A percentile compares a stretch with the other conserved stretches of the same genome.
These are phyloP conservation scores for Papiliotrema flavescens DNA, from an alignment of 1,284 basidiomycete species.

Conservation along the genomic window DNA sequence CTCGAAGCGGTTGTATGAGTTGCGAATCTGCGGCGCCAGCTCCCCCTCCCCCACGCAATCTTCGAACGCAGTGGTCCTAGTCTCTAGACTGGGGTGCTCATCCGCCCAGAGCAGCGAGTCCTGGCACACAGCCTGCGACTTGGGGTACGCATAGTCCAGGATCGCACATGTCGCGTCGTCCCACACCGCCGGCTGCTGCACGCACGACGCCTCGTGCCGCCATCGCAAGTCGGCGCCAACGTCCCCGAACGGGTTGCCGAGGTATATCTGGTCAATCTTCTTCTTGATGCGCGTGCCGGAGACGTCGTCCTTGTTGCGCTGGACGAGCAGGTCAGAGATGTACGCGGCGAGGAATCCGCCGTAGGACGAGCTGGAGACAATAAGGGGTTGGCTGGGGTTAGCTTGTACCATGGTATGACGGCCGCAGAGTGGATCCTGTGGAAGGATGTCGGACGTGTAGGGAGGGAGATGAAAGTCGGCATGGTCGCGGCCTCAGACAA, in stretches of 20 bases:
- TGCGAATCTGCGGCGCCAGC: background rate
- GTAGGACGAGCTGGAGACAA: slow-evolving; percentile 11
- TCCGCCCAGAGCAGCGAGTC: background rate
- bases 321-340: slow-evolving; percentile 5
- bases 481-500: no score
- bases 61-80: background rate
- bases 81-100: background rate
- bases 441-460: no score
- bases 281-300: slow-evolving; percentile 6
- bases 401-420: no score
- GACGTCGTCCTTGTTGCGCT: slow-evolving; percentile 4
- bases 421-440: no score
- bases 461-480: no score
- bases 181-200: background rate
- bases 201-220: background rate
- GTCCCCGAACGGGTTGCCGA: slow-evolving; percentile 15
- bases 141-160: background rate
- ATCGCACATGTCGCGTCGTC: slow-evolving; percentile 1
- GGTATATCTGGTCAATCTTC: slow-evolving; percentile 12
- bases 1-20: background rate
- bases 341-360: slow-evolving; percentile 10
- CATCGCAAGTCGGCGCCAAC: slow-evolving; percentile 2
- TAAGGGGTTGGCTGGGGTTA: slow-evolving; percentile 10
- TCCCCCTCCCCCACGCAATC: background rate
- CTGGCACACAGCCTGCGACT: background rate